Conservation (phyloP, 345 rosid species). For the Moricandia moricandioides region DNA sequence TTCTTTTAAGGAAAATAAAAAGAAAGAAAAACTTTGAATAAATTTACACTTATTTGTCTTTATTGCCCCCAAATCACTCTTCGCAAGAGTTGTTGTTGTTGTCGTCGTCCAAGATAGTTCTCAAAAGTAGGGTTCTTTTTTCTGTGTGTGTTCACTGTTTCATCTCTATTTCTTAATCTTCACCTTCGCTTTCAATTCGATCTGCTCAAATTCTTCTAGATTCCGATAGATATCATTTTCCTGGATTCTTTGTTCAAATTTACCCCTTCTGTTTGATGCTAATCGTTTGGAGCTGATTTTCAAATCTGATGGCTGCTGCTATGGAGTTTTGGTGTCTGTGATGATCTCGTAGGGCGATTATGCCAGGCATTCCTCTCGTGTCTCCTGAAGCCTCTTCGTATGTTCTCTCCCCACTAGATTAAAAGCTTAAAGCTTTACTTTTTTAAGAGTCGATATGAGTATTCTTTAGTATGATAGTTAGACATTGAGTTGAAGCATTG, state of each 20-base stretch:
- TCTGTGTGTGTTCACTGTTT: background rate
- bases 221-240: background rate
- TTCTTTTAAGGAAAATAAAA: too few relatives aligned
- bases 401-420: constrained; percentile 24
- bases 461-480: background rate
- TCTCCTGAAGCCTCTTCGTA: constrained; percentile 81
- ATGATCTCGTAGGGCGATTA: constrained; percentile 44
- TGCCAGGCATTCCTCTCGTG: constrained; percentile 92
- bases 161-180: constrained; percentile 13
- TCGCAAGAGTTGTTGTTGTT: background rate
- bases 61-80: background rate
- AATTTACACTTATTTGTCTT: background rate
- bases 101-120: constrained; percentile 3
- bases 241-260: background rate
- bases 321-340: background rate
- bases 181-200: background rate
- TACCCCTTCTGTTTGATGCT: background rate
- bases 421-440: background rate
- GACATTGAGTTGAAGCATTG: background rate
- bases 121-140: constrained; percentile 21
- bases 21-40: too few relatives aligned
- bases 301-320: background rate
- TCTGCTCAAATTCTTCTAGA: background rate
- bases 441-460: background rate
- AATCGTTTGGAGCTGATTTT: background rate